Percentiles rank a stretch among this genome's conserved stretches.
These are phyloP conservation scores for Hypoxylon crocopeplum DNA, from an alignment of 495 filamentous ascomycete genomes.

Conservation along the genomic window DNA sequence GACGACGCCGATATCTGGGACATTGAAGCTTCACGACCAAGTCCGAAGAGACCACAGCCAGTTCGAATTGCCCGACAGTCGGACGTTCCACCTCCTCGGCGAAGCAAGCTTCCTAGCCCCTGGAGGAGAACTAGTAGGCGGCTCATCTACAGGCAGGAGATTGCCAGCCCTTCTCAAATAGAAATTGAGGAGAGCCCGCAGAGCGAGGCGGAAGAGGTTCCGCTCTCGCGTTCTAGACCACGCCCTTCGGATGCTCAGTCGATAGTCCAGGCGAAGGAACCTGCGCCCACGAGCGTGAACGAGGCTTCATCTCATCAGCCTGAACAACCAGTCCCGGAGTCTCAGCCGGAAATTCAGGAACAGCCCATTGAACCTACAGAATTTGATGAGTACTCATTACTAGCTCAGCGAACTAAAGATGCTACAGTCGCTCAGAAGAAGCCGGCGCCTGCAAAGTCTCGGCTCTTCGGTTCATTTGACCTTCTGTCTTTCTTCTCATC, in stretches of 20 bases:
- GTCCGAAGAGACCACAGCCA: slow-evolving; percentile 40
- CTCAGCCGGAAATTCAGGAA: slow-evolving; percentile 1
- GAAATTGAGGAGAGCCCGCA: slow-evolving; percentile 42
- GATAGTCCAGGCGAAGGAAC: slow-evolving; percentile 1
- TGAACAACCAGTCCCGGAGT: slow-evolving; percentile 2
- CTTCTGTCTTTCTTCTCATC: slow-evolving; percentile 57
- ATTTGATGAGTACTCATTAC: slow-evolving; percentile 44
- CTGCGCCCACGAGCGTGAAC: neutral
- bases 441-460: slow-evolving; percentile 23
- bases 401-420: slow-evolving; percentile 30
- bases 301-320: slow-evolving; percentile 5
- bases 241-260: slow-evolving; percentile 19
- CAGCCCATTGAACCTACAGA: slow-evolving; percentile 9
- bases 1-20: slow-evolving; percentile 55
- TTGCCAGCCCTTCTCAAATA: slow-evolving; percentile 44
- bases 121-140: slow-evolving; percentile 48
- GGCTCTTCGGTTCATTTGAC: slow-evolving; percentile 40
- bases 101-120: slow-evolving; percentile 52
- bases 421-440: slow-evolving; percentile 35
- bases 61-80: slow-evolving; percentile 29
- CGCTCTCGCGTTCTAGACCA: slow-evolving; percentile 6
- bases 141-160: slow-evolving; percentile 42
- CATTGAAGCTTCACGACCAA: slow-evolving; percentile 51
- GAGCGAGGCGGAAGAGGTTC: slow-evolving; percentile 35
- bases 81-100: slow-evolving; percentile 37